These are phyloP conservation scores for Triadica sebifera DNA, from an alignment of 345 rosid species.

Conservation along the genomic window DNA sequence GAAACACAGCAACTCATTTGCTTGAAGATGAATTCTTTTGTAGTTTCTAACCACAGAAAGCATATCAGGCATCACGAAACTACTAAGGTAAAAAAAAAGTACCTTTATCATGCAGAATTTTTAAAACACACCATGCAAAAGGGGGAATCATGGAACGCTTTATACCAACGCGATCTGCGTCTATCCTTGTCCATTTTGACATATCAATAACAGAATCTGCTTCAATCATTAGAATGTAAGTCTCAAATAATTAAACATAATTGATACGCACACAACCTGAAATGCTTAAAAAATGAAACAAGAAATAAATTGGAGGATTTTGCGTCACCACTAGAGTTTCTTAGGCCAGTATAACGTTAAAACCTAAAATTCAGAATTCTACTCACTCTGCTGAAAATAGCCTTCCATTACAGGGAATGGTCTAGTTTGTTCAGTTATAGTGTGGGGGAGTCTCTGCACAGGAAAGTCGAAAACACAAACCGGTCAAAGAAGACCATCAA, in stretches of 20 bases:
- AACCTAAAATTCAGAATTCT: neutral
- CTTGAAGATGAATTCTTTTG: neutral
- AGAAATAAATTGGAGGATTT: neutral
- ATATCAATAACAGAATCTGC: conserved; percentile 36
- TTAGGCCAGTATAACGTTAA: neutral
- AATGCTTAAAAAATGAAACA: neutral
- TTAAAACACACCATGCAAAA: conserved; percentile 54
- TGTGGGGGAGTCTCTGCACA: conserved; percentile 40
- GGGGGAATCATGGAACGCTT: conserved; percentile 45
- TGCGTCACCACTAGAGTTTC: neutral
- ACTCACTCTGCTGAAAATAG: conserved; percentile 28
- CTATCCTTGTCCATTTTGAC: conserved; percentile 61
- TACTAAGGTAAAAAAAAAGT: neutral
- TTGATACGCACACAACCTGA: no score
- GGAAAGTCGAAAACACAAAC: conserved; percentile 16
- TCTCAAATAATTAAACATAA: neutral
- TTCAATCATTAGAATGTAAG: neutral
- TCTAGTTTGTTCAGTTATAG: conserved; percentile 27
- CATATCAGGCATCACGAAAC: neutral
- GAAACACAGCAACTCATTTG: neutral
- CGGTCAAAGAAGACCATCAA: neutral
- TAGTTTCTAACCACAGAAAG: neutral
- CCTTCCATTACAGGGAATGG: conserved; percentile 21
- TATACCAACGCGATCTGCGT: conserved; percentile 48
- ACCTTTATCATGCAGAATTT: conserved; percentile 53